Percentiles rank a stretch among this genome's conserved stretches.
Evolutionary conservation across 2,329 filamentous ascomycete species (phyloP).

Genomic region (Aureobasidium subglaciale): DNA sequence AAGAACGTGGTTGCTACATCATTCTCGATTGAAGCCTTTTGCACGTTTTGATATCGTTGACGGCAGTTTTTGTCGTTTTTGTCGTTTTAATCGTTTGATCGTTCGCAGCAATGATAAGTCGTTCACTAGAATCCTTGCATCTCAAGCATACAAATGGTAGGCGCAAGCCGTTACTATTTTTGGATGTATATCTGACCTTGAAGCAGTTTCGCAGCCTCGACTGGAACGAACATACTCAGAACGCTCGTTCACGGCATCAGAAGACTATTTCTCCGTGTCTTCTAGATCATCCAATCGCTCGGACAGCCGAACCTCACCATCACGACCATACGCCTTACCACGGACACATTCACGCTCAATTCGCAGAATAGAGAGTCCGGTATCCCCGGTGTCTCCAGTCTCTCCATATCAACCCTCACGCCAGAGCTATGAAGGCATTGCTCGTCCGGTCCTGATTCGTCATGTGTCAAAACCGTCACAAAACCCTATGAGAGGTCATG

Average conservation of each 20-base stretch:
- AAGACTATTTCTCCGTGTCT: conserved; percentile 45
- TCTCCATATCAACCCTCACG: conserved; percentile 27
- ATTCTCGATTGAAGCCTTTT: not conserved
- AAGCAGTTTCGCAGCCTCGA: conserved; percentile 33
- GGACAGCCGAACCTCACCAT: conserved; percentile 4
- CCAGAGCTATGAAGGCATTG: conserved; percentile 24
- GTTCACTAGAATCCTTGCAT: conserved; percentile 26
- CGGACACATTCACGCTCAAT: conserved; percentile 20
- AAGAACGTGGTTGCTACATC: not conserved
- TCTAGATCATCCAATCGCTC: conserved; percentile 26
- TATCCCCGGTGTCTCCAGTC: conserved; percentile 20
- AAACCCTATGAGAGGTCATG: conserved; percentile 29
- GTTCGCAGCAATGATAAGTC: conserved; percentile 12
- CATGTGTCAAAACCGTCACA: conserved; percentile 22
- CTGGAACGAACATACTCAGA: conserved; percentile 36
- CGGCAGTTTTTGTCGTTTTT: conserved; percentile 11
- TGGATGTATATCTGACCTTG: not conserved
- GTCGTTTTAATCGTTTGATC: not conserved
- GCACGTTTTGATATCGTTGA: conserved; percentile 9
- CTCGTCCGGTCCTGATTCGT: conserved; percentile 18
- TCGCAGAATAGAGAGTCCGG: conserved; percentile 24
- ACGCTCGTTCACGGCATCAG: conserved; percentile 42
- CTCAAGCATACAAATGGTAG: conserved; percentile 37
- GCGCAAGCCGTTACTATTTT: not conserved
- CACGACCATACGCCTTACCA: conserved; percentile 21